phyloP scores from a whole-genome alignment of 805 yeast species.

The Monosporozyma servazzii region DNA sequence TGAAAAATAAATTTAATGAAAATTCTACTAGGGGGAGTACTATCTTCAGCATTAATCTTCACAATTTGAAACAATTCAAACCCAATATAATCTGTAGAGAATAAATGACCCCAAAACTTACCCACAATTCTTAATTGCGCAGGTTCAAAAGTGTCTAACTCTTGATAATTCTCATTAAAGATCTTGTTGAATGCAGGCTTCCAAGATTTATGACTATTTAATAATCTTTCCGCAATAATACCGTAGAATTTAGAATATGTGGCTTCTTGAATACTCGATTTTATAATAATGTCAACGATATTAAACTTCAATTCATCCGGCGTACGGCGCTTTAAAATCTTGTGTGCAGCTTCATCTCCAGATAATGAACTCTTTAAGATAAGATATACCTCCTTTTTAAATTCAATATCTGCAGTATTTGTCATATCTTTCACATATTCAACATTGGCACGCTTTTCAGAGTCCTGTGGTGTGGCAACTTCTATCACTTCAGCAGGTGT shows the following conservation, averaged over 20 bases:
- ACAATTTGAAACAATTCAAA: slow-evolving; percentile 53
- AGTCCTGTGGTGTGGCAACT: slow-evolving; percentile 4
- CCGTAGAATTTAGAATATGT: slow-evolving; percentile 84
- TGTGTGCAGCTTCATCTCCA: slow-evolving; percentile 88
- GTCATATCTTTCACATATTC: slow-evolving; percentile 50
- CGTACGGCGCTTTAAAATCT: slow-evolving; percentile 47
- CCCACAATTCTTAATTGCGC: slow-evolving; percentile 71
- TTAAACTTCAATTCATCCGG: slow-evolving; percentile 38
- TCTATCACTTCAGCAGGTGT: slow-evolving; percentile 11
- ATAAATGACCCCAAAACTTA: slow-evolving; percentile 74
- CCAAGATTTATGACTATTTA: slow-evolving; percentile 49
- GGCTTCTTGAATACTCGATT: slow-evolving; percentile 77
- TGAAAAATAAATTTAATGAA: slow-evolving; percentile 73
- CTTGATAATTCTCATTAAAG: slow-evolving; percentile 48
- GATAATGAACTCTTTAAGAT: slow-evolving; percentile 85
- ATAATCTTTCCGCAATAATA: slow-evolving; percentile 57
- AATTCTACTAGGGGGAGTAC: slow-evolving; percentile 74
- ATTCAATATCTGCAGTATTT: slow-evolving; percentile 49
- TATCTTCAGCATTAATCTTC: slow-evolving; percentile 55
- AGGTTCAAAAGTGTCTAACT: slow-evolving; percentile 60
- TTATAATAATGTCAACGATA: slow-evolving; percentile 63
- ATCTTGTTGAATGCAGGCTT: slow-evolving; percentile 38
- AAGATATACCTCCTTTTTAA: slow-evolving; percentile 69
- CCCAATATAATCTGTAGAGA: slow-evolving; percentile 59
- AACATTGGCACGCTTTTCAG: too few relatives aligned